These are phyloP conservation scores for Cercospora canescens DNA, from an alignment of 2,329 filamentous ascomycete species.

Conservation along the genomic window DNA sequence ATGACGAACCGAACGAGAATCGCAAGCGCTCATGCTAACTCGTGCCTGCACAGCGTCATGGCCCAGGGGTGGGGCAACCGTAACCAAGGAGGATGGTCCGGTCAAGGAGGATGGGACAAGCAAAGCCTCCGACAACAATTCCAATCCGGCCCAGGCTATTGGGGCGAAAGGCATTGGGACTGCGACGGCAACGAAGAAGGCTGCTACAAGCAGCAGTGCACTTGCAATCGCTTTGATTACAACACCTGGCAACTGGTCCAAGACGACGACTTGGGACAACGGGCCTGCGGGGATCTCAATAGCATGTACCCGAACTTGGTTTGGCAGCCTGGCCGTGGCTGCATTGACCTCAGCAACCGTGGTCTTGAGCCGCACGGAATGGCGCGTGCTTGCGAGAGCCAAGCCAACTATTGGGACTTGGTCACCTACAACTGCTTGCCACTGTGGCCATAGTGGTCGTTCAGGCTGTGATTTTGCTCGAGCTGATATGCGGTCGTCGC, in stretches of 20 bases:
- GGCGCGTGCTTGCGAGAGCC: conserved; percentile 8
- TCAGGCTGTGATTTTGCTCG: no score
- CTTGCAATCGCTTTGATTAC: not conserved
- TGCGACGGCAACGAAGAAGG: conserved; percentile 1
- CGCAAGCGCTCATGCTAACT: not conserved
- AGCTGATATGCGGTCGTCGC: not conserved
- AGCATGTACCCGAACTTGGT: not conserved
- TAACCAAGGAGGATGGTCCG: not conserved
- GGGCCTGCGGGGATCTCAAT: not conserved
- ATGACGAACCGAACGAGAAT: no score
- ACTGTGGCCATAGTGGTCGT: not conserved
- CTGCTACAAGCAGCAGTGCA: not conserved
- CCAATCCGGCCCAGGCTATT: not conserved
- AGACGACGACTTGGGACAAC: not conserved
- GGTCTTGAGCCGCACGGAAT: conserved; percentile 10
- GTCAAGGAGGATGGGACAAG: not conserved
- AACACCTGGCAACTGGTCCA: not conserved
- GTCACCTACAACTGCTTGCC: not conserved
- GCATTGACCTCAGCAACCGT: conserved; percentile 1
- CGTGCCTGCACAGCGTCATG: not conserved
- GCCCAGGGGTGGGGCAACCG: not conserved
- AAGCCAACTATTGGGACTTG: not conserved
- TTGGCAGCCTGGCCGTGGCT: not conserved
- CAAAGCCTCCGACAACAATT: not conserved
- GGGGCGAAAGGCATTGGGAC: not conserved